Evolutionary conservation across 1,284 basidiomycete genomes (phyloP), one percentile per base, ranked within the genome.

Genomic region (Leccinum pachyderme): DNA sequence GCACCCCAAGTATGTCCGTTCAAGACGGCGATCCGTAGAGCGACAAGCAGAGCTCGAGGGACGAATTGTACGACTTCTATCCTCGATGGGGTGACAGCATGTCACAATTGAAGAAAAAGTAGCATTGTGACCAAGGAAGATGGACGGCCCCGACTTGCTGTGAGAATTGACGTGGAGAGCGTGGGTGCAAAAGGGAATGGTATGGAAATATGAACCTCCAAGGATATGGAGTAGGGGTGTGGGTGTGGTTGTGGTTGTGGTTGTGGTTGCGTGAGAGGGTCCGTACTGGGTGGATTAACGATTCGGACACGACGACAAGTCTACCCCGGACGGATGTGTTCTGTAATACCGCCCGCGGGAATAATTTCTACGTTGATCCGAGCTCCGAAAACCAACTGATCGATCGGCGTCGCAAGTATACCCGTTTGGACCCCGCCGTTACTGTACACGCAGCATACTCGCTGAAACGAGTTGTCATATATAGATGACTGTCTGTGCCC

Each of bases 401-500:
- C n/a, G 35, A 37, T 37, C 35, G 35, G 15, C 35, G 35, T 18
- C 35, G 35, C 35, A 18, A 37, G 8, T 35, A 35, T 35, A 35
- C 33, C 33, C 33, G n/a, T 35, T 35, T 35, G 33, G 15, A 35
- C 33, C 33, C n/a, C 15, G 4, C 7, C 15, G 33, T n/a, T n/a
- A n/a, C n/a, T n/a, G n/a, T 37, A 37, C 35, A 37, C n/a, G n/a
- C n/a, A 37, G n/a, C 35, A 11, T 18, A n/a, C n/a, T n/a, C n/a
- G n/a, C 4, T 35, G 15, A 15, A 35, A 35, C 0, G 7, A 35
- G 15, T 8, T 35, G 15, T 1, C 3, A 33, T 4, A 8, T 35
- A 0, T n/a, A 37, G n/a, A 11, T 11, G 33, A 8, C 15, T 35
- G 33, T 15, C 4, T 7, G 7, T 77, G 82, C 57, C 77, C 83